Percentiles rank a stretch among this genome's conserved stretches.
These are phyloP conservation scores for Penicillium turbatum DNA, from an alignment of 495 filamentous ascomycete genomes.

Conservation along the genomic window DNA sequence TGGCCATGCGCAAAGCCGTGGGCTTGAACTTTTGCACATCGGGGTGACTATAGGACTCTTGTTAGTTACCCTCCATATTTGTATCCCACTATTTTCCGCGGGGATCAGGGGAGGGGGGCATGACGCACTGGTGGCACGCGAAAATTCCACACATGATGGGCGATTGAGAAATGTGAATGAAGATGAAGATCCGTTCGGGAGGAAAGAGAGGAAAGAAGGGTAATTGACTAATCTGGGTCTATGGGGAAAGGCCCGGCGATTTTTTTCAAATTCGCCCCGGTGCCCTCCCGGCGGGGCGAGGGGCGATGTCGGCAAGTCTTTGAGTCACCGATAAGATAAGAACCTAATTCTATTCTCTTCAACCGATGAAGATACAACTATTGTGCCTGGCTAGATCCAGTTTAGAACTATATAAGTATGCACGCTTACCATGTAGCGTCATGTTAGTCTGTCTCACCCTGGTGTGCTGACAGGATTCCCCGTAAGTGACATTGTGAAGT, in stretches of 20 bases:
- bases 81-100: slow-evolving; percentile 2
- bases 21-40: slow-evolving; percentile 97
- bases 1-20: slow-evolving; percentile 90
- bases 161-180: slow-evolving; percentile 23
- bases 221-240: slow-evolving; percentile 23
- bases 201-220: slow-evolving; percentile 10
- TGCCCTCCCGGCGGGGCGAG: slow-evolving; percentile 29
- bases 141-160: slow-evolving; percentile 76
- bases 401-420: too few species aligned
- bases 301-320: slow-evolving; percentile 43
- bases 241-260: slow-evolving; percentile 20
- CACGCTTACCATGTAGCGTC: too few species aligned
- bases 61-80: slow-evolving; percentile 12
- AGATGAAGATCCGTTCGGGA: slow-evolving; percentile 12
- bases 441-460: too few species aligned
- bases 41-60: slow-evolving; percentile 64
- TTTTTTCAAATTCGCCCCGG: slow-evolving; percentile 27
- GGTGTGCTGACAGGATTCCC: too few species aligned
- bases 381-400: too few species aligned
- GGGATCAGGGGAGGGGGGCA: slow-evolving; percentile 10
- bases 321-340: slow-evolving; percentile 51
- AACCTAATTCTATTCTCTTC: background rate
- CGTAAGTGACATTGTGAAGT: too few species aligned
- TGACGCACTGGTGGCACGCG: slow-evolving; percentile 79
- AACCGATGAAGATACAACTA: background rate